phyloP scores from a whole-genome alignment of 2,329 filamentous ascomycete species.

The Colletotrichum gloeosporioides region DNA sequence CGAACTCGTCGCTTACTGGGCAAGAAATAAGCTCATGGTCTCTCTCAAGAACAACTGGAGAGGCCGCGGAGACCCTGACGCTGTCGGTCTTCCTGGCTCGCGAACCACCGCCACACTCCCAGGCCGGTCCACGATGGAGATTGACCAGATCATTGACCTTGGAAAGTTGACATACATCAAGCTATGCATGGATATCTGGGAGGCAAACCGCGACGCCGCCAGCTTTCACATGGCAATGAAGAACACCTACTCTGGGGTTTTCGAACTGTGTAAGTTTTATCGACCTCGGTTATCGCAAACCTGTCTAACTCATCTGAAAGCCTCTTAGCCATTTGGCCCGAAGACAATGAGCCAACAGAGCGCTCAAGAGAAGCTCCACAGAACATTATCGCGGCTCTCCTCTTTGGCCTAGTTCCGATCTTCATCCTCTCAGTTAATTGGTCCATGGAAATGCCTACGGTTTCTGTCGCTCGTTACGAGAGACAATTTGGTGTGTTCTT shows the following conservation, averaged over 20 bases:
- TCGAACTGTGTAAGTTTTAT: neutral
- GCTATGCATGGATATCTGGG: neutral
- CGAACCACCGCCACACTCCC: neutral
- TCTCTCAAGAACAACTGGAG: neutral
- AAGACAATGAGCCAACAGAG: neutral
- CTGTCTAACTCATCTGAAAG: neutral
- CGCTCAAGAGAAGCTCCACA: neutral
- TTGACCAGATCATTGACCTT: neutral
- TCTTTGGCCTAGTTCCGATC: neutral
- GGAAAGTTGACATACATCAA: neutral
- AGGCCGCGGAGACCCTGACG: neutral
- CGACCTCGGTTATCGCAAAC: neutral
- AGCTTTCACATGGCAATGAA: neutral
- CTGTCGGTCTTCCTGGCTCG: neutral
- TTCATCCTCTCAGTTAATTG: neutral
- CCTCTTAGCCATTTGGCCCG: neutral
- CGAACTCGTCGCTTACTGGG: neutral
- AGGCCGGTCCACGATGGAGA: neutral
- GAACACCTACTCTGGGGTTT: neutral
- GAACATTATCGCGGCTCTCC: neutral
- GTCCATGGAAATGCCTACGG: too few species aligned
- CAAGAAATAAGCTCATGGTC: neutral
- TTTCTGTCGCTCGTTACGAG: too few species aligned
- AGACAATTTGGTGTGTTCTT: too few species aligned
- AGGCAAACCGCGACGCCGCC: neutral